Evolutionary conservation across 768 basidiomycete species (phyloP).

Genomic region (Hydnomerulius pinastri): DNA sequence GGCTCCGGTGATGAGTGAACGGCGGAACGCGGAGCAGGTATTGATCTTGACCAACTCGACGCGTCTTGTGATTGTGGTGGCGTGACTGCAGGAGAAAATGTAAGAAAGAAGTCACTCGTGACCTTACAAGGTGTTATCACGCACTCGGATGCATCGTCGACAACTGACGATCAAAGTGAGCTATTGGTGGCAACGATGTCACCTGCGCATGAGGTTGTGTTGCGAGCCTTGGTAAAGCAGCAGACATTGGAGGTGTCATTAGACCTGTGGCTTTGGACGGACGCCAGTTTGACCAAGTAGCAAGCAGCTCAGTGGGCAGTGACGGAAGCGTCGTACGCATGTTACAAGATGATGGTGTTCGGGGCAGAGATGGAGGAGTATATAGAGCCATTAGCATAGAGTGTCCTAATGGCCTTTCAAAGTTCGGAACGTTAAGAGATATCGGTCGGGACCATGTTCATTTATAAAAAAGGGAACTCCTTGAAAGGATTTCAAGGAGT

Average conservation of each 20-base stretch:
- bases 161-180: slow-evolving; percentile 57
- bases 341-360: slow-evolving; percentile 38
- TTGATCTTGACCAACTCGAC: slow-evolving; percentile 22
- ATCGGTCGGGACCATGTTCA: slow-evolving; percentile 29
- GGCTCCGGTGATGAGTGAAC: slow-evolving; percentile 20
- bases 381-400: slow-evolving; percentile 52
- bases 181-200: slow-evolving; percentile 64
- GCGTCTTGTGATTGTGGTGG: slow-evolving; percentile 47
- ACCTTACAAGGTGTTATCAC: slow-evolving; percentile 25
- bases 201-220: slow-evolving; percentile 33
- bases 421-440: slow-evolving; percentile 14
- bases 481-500: slow-evolving; percentile 43
- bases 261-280: slow-evolving; percentile 39
- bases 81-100: slow-evolving; percentile 38
- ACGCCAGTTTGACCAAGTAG: slow-evolving; percentile 46
- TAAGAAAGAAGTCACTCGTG: neutral
- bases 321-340: slow-evolving; percentile 42
- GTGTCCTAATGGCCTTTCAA: slow-evolving; percentile 12
- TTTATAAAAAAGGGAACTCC: slow-evolving; percentile 52
- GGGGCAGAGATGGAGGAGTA: slow-evolving; percentile 47
- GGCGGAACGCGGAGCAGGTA: slow-evolving; percentile 24
- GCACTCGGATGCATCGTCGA: slow-evolving; percentile 50
- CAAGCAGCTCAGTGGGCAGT: slow-evolving; percentile 42
- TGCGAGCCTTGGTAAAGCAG: slow-evolving; percentile 38
- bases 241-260: slow-evolving; percentile 57